Evolutionary conservation across 345 rosid species (phyloP), one percentile per base, ranked within the genome.

Genomic region (Citrus inodora): DNA sequence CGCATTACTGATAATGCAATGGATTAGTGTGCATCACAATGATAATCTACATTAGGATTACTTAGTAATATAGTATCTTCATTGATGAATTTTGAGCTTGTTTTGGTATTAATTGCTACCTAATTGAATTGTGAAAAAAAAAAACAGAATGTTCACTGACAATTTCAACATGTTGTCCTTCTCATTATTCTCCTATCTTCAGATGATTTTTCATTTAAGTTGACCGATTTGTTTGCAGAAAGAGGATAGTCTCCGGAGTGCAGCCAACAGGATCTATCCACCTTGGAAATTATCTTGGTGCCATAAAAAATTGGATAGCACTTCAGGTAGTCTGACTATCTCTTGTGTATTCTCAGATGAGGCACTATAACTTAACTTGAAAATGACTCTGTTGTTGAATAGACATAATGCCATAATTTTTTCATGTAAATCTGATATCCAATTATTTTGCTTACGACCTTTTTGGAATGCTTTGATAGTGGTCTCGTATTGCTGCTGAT

Each of bases 231-330:
- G 10, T 63, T 80, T 67, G 8, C 76, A 93, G 94, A 90, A 93
- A 93, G 87, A 90, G 93, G 76, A 84, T 91, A 55, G 99, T 93
- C 24, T 93, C 99, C 64, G 99, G 98, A 71, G 98, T 95, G 60
- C 99, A 93, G 84, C 98, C 99, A 6, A 91, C 97, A 3, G 98
- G 99, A 70, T 88, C 94, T 19, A 78, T 95, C 72, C 99, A 93
- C 87, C 91, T 93, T 1, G 98, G 98, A 53, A 93, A 93, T 82
- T 93, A 95, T 86, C 97, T 93, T 32, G 98, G 97, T 7, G 97
- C 98, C 70, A 93, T 92, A 58, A 93, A 93, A 79, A 93, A 92
- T 72, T 95, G 97, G 96, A 86, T 90, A 48, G 80, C 85, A 11
- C 93, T 93, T 84, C 98, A 93, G 99, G 93, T 94, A 79, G 19